These are phyloP conservation scores for Pseudocercospora macadamiae DNA, from an alignment of 2,329 filamentous ascomycete species.

Conservation along the genomic window DNA sequence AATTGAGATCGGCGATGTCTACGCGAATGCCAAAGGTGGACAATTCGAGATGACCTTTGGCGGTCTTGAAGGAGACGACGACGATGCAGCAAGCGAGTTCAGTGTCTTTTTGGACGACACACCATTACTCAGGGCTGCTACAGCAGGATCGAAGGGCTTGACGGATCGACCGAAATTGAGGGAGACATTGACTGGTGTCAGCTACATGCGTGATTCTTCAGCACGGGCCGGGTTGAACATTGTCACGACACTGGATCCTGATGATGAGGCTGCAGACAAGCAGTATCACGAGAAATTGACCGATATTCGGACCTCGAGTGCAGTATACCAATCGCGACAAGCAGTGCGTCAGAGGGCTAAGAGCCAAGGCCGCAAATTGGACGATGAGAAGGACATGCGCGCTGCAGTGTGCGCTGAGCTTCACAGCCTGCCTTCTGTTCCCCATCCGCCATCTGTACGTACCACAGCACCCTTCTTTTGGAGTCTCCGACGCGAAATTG, in stretches of 20 bases:
- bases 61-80: constrained; percentile 39
- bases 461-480: neutral
- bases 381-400: constrained; percentile 50
- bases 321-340: constrained; percentile 42
- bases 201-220: constrained; percentile 41
- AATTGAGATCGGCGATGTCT: constrained; percentile 57
- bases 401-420: constrained; percentile 55
- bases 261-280: constrained; percentile 48
- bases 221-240: constrained; percentile 43
- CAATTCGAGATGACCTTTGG: constrained; percentile 55
- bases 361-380: constrained; percentile 40
- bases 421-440: constrained; percentile 52
- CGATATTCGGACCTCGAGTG: constrained; percentile 45
- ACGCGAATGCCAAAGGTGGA: constrained; percentile 59
- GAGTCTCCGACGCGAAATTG: too few relatives aligned
- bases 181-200: constrained; percentile 45
- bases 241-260: constrained; percentile 49
- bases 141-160: constrained; percentile 31
- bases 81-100: constrained; percentile 43
- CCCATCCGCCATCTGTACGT: constrained; percentile 49
- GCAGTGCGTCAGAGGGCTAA: constrained; percentile 34
- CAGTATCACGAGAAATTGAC: constrained; percentile 48
- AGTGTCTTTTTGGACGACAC: constrained; percentile 50
- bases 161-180: constrained; percentile 28
- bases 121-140: constrained; percentile 50